Evolutionary conservation across 352 stramenopile genomes (phyloP).

Genomic region (Phytophthora quininea): DNA sequence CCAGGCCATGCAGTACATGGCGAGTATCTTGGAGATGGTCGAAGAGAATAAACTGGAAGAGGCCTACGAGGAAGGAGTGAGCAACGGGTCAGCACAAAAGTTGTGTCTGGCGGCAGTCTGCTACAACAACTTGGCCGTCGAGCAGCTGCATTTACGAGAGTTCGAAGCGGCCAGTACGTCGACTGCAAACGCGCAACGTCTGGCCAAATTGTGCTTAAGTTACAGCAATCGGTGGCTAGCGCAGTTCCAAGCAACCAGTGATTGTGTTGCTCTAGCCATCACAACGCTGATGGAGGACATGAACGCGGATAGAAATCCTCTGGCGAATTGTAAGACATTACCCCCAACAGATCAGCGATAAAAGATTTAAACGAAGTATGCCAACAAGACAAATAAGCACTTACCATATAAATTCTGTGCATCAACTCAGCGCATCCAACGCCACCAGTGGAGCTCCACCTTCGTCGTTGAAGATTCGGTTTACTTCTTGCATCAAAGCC

Average conservation of each 20-base stretch:
- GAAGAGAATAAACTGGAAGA: constrained; percentile 89
- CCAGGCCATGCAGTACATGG: constrained; percentile 81
- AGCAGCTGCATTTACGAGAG: constrained; percentile 87
- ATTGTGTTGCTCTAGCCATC: constrained; percentile 68
- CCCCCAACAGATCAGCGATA: neutral
- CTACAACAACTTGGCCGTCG: constrained; percentile 94
- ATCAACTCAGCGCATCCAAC: constrained; percentile 8
- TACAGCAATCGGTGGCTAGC: constrained; percentile 92
- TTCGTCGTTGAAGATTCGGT: constrained; percentile 46
- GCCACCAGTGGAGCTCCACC: constrained; percentile 15
- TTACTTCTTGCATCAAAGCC: constrained; percentile 31
- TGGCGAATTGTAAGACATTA: constrained; percentile 8
- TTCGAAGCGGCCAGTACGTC: constrained; percentile 79
- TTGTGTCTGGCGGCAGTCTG: constrained; percentile 89
- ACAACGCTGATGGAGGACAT: constrained; percentile 73
- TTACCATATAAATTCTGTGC: neutral
- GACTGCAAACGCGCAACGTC: constrained; percentile 85
- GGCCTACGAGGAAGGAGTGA: constrained; percentile 18
- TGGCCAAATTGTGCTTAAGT: constrained; percentile 90
- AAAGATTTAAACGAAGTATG: too few relatives aligned
- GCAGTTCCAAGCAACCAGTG: constrained; percentile 89
- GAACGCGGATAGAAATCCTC: constrained; percentile 29
- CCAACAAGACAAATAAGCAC: too few relatives aligned
- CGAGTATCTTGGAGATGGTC: constrained; percentile 88
- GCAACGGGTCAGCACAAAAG: constrained; percentile 81